phyloP scores from a whole-genome alignment of 805 yeast genomes.

The Candida rishiriensis region DNA sequence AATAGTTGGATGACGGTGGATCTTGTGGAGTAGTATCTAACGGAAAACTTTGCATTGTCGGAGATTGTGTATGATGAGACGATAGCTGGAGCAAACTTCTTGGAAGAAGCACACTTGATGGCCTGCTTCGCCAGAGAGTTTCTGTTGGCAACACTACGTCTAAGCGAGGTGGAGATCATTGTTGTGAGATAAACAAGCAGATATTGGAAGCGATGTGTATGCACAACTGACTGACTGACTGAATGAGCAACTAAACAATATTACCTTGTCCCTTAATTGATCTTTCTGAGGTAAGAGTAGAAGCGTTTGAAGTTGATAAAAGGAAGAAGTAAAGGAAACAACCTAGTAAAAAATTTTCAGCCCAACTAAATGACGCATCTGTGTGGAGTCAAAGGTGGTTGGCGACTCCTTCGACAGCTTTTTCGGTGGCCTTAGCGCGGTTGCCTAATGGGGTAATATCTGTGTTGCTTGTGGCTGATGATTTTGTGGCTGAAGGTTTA shows the following conservation, averaged over 20 bases:
- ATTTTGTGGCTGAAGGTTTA: not conserved
- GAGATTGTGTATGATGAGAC: conserved; percentile 10
- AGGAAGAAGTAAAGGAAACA: no score
- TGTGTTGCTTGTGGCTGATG: not conserved
- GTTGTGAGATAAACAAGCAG: not conserved
- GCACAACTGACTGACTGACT: no score
- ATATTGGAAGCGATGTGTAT: not conserved
- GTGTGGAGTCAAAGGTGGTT: no score
- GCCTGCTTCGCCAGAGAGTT: conserved; percentile 21
- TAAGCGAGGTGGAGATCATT: conserved; percentile 9
- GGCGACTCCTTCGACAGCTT: no score
- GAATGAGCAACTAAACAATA: no score
- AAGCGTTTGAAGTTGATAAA: no score
- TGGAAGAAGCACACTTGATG: conserved; percentile 14
- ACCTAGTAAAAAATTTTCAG: no score
- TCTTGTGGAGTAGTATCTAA: conserved; percentile 58
- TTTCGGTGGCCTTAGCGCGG: not conserved
- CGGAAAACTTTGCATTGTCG: conserved; percentile 6
- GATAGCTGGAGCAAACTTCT: conserved; percentile 14
- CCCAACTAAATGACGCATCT: no score
- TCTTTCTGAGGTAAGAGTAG: no score
- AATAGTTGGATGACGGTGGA: conserved; percentile 93
- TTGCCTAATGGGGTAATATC: not conserved
- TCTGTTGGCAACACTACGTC: conserved; percentile 13
- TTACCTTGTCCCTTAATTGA: no score